Conservation (phyloP, 139 green algal species). For the Volvox reticuliferus region DNA sequence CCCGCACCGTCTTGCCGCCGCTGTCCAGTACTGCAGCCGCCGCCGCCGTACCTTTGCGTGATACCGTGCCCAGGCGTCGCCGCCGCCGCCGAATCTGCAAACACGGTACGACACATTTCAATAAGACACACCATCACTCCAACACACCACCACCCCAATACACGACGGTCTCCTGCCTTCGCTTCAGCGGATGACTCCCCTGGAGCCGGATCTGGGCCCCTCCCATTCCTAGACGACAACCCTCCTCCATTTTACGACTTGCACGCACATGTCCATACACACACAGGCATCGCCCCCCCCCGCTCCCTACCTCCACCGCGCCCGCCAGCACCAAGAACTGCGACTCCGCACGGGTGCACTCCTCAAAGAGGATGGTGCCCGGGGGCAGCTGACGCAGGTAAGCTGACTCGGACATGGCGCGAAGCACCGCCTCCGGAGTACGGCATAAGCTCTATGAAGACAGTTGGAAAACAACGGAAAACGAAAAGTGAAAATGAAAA, state of each 20-base stretch:
- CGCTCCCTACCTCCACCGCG: neutral
- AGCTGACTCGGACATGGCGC: conserved; percentile 10
- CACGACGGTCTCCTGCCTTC: too few relatives aligned
- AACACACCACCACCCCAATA: too few relatives aligned
- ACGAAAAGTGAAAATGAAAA: too few relatives aligned
- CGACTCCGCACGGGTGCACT: neutral
- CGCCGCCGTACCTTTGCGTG: neutral
- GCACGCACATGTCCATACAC: too few relatives aligned
- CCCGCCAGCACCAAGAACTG: conserved; percentile 29
- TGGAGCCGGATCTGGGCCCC: too few relatives aligned
- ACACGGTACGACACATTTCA: too few relatives aligned
- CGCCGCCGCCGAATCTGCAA: neutral
- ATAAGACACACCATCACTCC: too few relatives aligned
- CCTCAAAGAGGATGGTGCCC: conserved; percentile 38
- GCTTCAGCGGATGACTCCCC: too few relatives aligned
- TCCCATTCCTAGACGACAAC: too few relatives aligned
- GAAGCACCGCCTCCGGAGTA: conserved; percentile 6
- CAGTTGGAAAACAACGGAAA: too few relatives aligned
- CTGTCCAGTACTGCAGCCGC: neutral
- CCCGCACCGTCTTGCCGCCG: neutral
- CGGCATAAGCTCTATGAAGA: neutral
- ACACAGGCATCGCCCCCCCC: too few relatives aligned
- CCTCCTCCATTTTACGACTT: too few relatives aligned
- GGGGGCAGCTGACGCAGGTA: conserved; percentile 4
- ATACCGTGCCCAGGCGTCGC: neutral